phyloP scores from a whole-genome alignment of 306 rosid species.

The Cyclanthera cordifolia region DNA sequence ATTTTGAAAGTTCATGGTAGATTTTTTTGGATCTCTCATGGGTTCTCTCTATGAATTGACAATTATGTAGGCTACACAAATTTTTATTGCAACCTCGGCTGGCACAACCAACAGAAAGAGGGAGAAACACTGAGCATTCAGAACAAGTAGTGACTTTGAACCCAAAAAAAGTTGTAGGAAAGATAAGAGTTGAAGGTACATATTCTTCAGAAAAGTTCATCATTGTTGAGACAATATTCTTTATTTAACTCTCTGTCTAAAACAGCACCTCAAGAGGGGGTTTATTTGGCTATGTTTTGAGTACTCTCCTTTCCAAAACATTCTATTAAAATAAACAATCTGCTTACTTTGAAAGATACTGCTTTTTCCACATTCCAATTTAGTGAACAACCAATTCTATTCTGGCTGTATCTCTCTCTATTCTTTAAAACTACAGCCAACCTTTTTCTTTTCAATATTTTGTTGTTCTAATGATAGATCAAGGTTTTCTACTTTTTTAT shows the following conservation, averaged over 20 bases:
- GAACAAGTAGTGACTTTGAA: conserved; percentile 49
- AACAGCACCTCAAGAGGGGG: not conserved
- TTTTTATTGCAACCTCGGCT: conserved; percentile 73
- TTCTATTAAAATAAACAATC: not conserved
- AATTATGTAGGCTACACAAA: conserved; percentile 46
- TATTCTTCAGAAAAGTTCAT: not conserved
- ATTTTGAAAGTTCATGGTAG: conserved; percentile 10
- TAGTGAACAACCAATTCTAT: not conserved
- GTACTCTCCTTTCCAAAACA: not conserved
- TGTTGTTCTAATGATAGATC: not conserved
- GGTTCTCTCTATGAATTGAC: conserved; percentile 12
- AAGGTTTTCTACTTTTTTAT: not conserved
- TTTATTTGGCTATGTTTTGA: not conserved
- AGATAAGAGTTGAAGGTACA: conserved; percentile 89
- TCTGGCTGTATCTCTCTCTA: not conserved
- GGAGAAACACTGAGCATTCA: conserved; percentile 32
- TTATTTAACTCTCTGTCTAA: not conserved
- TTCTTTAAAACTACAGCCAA: not conserved
- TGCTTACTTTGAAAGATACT: not conserved
- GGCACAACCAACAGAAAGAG: conserved; percentile 35
- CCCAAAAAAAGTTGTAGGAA: conserved; percentile 66
- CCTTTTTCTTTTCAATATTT: not conserved
- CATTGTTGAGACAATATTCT: not conserved
- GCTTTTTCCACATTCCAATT: not conserved
- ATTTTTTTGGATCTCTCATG: not conserved